These are phyloP conservation scores for Penicillium arizonense DNA, from an alignment of 495 filamentous ascomycete species.

Conservation along the genomic window DNA sequence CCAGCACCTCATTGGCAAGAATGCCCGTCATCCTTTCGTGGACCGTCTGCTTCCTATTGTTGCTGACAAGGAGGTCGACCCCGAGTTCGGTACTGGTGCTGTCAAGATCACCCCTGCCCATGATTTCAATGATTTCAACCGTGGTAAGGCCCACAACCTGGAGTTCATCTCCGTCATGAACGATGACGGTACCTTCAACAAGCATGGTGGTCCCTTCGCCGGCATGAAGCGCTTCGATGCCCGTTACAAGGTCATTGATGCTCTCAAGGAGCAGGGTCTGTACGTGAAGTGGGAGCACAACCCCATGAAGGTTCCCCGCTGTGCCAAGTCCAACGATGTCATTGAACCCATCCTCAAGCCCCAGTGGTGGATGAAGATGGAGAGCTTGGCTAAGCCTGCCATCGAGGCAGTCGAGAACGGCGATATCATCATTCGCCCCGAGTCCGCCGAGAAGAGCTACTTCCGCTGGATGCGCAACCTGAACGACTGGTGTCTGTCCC, in stretches of 20 bases:
- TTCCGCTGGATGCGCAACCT: slow-evolving; percentile 70
- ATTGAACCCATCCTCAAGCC: slow-evolving; percentile 80
- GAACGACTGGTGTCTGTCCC: slow-evolving; percentile 79
- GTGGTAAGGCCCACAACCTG: slow-evolving; percentile 66
- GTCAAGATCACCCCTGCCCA: slow-evolving; percentile 80
- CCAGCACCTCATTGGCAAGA: slow-evolving; percentile 68
- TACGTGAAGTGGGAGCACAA: slow-evolving; percentile 78
- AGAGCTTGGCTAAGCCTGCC: slow-evolving; percentile 55
- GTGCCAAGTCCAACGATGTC: slow-evolving; percentile 71
- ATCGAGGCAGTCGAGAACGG: slow-evolving; percentile 67
- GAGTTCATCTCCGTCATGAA: slow-evolving; percentile 51
- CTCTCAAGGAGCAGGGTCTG: slow-evolving; percentile 66
- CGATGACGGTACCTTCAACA: slow-evolving; percentile 63
- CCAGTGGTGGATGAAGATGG: slow-evolving; percentile 76
- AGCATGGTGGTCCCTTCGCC: slow-evolving; percentile 57
- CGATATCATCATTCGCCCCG: slow-evolving; percentile 69
- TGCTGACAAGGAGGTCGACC: slow-evolving; percentile 68
- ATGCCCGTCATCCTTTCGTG: slow-evolving; percentile 68
- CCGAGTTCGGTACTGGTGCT: slow-evolving; percentile 75
- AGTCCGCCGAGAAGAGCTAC: slow-evolving; percentile 67
- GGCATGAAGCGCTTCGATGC: slow-evolving; percentile 77
- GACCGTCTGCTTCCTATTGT: slow-evolving; percentile 66
- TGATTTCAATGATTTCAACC: slow-evolving; percentile 74
- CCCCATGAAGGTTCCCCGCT: slow-evolving; percentile 76
- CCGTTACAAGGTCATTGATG: slow-evolving; percentile 66